Evolutionary conservation across 805 yeast genomes (phyloP), one percentile per base, ranked within the genome.

Genomic region (Starmerella ratchasimensis): DNA sequence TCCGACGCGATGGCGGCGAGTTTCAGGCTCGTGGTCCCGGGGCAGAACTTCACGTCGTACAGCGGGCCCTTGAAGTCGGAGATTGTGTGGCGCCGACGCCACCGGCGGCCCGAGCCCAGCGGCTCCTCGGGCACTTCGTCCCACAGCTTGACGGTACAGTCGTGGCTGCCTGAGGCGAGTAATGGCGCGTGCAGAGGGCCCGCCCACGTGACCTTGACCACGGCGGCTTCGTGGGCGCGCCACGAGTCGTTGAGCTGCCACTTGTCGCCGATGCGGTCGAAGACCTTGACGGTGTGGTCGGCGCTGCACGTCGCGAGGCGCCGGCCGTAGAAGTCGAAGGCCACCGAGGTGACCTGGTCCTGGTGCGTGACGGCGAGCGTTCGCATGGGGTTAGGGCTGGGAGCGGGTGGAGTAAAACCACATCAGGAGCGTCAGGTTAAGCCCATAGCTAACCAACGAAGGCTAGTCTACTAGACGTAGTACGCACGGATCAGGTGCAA

Each of bases 261-360:
- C 15, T 74, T 68, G n/a, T 69, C 71, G 38, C 35, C 48, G 20
- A 68, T 61, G 24, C 79, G 62, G 54, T 81, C 88, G 56, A 84
- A 90, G 23, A 90, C 86, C 52, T 83, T 82, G 44, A 90, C 71
- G 52, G 82, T 93, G 52, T 86, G 95, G 59, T 90, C 98, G 0
- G 93, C 81, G 3, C 95, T 82, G 42, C 93, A 86, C 0, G 96
- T 88, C 2, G 97, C 98, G 39, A 90, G 65, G 44, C 84, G 81
- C 38, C 76, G 73, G 1, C 98, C 97, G 54, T 88, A 88, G 59
- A 79, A 88, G 58, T 90, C 67, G 58, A 86, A 90, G 16, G 82
- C 76, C 18, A 86, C 74, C 52, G 86, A 95, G 49, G 86, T 93
- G 31, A 88, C 74, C 38, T 88, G 67, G 57, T 90, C 98, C 51